phyloP scores from a whole-genome alignment of 148 eudicot genomes.

The Silene conica region DNA sequence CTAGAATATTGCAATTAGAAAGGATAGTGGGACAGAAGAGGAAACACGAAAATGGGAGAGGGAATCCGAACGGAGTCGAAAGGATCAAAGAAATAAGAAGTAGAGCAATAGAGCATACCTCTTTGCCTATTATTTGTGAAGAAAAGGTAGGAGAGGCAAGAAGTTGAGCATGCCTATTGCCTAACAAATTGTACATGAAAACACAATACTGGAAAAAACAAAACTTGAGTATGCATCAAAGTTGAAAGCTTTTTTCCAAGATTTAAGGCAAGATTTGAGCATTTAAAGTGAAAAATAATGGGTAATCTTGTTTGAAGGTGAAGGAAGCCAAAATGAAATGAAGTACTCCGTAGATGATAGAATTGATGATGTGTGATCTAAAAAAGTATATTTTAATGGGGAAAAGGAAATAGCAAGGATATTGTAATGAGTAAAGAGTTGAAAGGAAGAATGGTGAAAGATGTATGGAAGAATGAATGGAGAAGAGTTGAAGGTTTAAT shows the following conservation, averaged over 20 bases:
- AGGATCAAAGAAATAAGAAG: constrained; percentile 3
- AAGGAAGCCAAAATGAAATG: constrained; percentile 27
- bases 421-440: background rate
- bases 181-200: constrained; percentile 23
- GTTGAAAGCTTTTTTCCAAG: constrained; percentile 24
- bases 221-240: constrained; percentile 11
- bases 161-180: no score
- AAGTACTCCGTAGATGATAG: background rate
- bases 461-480: constrained; percentile 1
- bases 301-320: constrained; percentile 19
- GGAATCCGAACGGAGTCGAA: background rate
- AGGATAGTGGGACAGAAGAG: no score
- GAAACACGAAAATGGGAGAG: no score
- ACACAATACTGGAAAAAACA: constrained; percentile 13
- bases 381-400: background rate
- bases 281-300: constrained; percentile 12
- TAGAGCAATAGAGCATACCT: constrained; percentile 27
- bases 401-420: background rate
- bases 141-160: no score
- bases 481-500: constrained; percentile 27
- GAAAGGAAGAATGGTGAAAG: constrained; percentile 15
- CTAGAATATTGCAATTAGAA: background rate
- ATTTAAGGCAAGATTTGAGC: constrained; percentile 32
- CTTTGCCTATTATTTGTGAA: constrained; percentile 26
- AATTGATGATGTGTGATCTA: constrained; percentile 1